These are phyloP conservation scores for Scutellaria galericulata DNA, from an alignment of 257 asterid genomes.

Conservation along the genomic window DNA sequence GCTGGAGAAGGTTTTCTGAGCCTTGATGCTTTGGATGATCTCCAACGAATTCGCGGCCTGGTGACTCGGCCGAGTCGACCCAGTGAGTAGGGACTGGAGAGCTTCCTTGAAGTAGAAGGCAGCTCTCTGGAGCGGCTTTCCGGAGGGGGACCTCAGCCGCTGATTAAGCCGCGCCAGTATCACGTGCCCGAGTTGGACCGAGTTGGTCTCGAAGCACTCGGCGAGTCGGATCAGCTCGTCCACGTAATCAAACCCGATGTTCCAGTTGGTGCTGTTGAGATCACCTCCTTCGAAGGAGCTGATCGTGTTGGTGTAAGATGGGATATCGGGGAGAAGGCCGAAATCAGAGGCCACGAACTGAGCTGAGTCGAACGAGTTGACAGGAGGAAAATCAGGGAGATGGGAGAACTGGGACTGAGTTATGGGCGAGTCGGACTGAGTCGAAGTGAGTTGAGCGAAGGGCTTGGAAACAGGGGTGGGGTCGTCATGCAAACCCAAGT, in stretches of 20 bases:
- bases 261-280: constrained; percentile 40
- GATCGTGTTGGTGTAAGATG: constrained; percentile 36
- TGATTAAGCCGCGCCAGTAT: constrained; percentile 88
- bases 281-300: constrained; percentile 40
- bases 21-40: constrained; percentile 73
- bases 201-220: constrained; percentile 83
- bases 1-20: constrained; percentile 67
- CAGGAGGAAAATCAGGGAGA: constrained; percentile 52
- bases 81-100: constrained; percentile 71
- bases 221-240: constrained; percentile 86
- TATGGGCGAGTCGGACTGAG: constrained; percentile 20
- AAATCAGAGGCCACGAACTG: constrained; percentile 55
- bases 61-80: constrained; percentile 54
- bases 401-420: constrained; percentile 40
- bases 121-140: constrained; percentile 80
- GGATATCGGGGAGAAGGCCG: constrained; percentile 50
- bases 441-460: constrained; percentile 7
- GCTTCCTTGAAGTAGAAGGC: constrained; percentile 98
- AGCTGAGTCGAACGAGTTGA: constrained; percentile 50
- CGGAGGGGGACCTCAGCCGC: constrained; percentile 60
- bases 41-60: constrained; percentile 58
- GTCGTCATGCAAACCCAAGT: constrained; percentile 76
- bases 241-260: constrained; percentile 67
- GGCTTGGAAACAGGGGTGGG: constrained; percentile 39
- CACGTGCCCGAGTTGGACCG: constrained; percentile 73